Evolutionary conservation across 192 early-diverging fungal genomes (phyloP), one percentile per base, ranked within the genome.

Genomic region (Backusella mclennaniae): DNA sequence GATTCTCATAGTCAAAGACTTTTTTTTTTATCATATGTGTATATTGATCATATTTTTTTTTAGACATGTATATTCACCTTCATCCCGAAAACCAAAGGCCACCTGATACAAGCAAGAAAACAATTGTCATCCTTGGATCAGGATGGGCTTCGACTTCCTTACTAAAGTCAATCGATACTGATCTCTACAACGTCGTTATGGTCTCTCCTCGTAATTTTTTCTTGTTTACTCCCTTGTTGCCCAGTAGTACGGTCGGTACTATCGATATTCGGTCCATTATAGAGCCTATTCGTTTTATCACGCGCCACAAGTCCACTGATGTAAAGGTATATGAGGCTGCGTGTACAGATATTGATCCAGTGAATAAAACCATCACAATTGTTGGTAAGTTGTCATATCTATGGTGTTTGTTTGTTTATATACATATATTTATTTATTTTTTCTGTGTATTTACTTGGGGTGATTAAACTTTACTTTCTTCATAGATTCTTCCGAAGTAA

Each of bases 131-230:
- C 35, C 73, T 84, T 42, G 82, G 82, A 49, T 78, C 76, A 70
- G 82, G 82, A 26, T 84, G 82, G 82, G 82, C 82, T 2, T 80
- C 79, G 17, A 84, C 82, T 12, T 80, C 82, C 6, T 80, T 84
- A 46, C 38, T 84, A 17, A 84, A 84, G 63, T 73, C 78, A 4
- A 74, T 84, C n/a, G 76, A 84, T 74, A 84, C 78, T 19, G 66
- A 77, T 7, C 42, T 80, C 4, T 84, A 84, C 31, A 84, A 84
- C 31, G 82, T 84, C 29, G 76, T 81, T 35, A 86, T 94, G 3
- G 89, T 94, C 9, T 92, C 90, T 31, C 94, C 95, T 72, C 88
- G 93, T 74, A 96, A 96, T 85, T 97, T 96, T 83, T 97, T 97
- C 82, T 85, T 97, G 76, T 92, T 92, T 80, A 92, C 92, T 35